A percentile compares a stretch with the other conserved stretches of the same genome.
Conservation (phyloP, 768 basidiomycete species). For the Rubroboletus pulcherrimus region DNA sequence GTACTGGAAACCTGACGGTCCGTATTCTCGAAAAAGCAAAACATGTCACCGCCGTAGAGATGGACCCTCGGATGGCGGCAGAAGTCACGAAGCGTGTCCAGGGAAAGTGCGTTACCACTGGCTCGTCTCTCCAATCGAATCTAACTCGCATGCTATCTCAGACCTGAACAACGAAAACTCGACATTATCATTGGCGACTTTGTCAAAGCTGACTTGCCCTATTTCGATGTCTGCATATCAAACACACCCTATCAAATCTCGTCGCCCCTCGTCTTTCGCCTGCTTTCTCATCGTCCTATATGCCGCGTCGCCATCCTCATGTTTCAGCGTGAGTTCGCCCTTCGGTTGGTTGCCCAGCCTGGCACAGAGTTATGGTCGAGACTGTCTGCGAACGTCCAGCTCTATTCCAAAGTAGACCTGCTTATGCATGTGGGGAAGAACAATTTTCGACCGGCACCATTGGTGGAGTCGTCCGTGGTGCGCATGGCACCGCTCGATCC, state of each 20-base stretch:
- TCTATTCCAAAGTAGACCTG: constrained; percentile 95
- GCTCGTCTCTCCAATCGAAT: neutral
- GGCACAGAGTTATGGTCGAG: constrained; percentile 88
- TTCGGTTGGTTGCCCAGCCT: constrained; percentile 84
- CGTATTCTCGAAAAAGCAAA: constrained; percentile 91
- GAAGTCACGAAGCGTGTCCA: constrained; percentile 96
- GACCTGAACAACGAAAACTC: constrained; percentile 92
- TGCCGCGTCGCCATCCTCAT: constrained; percentile 95
- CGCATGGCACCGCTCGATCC: constrained; percentile 90
- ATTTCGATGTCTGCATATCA: constrained; percentile 98
- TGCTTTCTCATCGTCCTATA: constrained; percentile 92
- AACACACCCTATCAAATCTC: constrained; percentile 99
- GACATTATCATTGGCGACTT: constrained; percentile 97
- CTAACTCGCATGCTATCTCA: constrained; percentile 29
- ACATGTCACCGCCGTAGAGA: constrained; percentile 90
- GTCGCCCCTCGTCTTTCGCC: constrained; percentile 93
- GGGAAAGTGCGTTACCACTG: constrained; percentile 78
- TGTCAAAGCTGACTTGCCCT: constrained; percentile 95
- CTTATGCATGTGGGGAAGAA: constrained; percentile 96
- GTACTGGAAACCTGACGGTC: constrained; percentile 95
- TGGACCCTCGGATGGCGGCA: constrained; percentile 99
- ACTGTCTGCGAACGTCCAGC: constrained; percentile 93
- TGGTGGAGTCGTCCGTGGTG: constrained; percentile 91
- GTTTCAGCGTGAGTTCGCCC: constrained; percentile 99
- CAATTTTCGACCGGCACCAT: constrained; percentile 93